Conservation (phyloP, 768 basidiomycete genomes). For the Myochromella boudieri region DNA sequence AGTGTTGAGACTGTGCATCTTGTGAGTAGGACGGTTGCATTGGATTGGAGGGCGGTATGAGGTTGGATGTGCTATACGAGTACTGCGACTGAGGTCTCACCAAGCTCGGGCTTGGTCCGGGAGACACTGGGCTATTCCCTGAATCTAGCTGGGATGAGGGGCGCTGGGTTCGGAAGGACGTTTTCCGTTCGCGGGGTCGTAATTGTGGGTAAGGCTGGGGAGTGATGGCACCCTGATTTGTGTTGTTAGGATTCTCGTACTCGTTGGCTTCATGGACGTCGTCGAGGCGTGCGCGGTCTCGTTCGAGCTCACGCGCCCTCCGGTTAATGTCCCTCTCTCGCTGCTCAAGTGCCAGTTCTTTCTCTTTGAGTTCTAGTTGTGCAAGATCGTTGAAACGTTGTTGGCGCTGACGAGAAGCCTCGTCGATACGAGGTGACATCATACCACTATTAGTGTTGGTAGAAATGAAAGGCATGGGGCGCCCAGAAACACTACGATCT, state of each 20-base stretch:
- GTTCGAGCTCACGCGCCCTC: constrained; percentile 56
- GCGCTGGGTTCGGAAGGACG: constrained; percentile 32
- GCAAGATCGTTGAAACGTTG: constrained; percentile 49
- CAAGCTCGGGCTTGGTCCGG: constrained; percentile 1
- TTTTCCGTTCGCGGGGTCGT: constrained; percentile 32
- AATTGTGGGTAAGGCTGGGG: constrained; percentile 19
- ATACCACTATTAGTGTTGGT: not conserved
- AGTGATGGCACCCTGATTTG: constrained; percentile 8
- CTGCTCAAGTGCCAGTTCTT: constrained; percentile 50
- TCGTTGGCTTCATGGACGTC: constrained; percentile 33
- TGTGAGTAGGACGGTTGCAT: constrained; percentile 20
- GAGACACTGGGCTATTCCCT: constrained; percentile 6
- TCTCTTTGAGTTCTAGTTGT: constrained; percentile 53
- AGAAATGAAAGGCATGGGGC: constrained; percentile 11
- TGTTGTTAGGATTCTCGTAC: constrained; percentile 16
- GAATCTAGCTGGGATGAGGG: constrained; percentile 12
- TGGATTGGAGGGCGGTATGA: constrained; percentile 31
- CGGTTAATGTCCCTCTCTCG: constrained; percentile 56
- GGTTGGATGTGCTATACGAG: constrained; percentile 43
- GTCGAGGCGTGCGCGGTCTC: constrained; percentile 45
- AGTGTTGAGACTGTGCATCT: constrained; percentile 12
- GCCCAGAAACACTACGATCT: constrained; percentile 10
- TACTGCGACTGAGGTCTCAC: constrained; percentile 22
- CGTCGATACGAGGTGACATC: constrained; percentile 23
- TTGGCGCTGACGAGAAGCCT: constrained; percentile 29